These are phyloP conservation scores for Colletotrichum filicis DNA, from an alignment of 2,329 filamentous ascomycete species.

Conservation along the genomic window DNA sequence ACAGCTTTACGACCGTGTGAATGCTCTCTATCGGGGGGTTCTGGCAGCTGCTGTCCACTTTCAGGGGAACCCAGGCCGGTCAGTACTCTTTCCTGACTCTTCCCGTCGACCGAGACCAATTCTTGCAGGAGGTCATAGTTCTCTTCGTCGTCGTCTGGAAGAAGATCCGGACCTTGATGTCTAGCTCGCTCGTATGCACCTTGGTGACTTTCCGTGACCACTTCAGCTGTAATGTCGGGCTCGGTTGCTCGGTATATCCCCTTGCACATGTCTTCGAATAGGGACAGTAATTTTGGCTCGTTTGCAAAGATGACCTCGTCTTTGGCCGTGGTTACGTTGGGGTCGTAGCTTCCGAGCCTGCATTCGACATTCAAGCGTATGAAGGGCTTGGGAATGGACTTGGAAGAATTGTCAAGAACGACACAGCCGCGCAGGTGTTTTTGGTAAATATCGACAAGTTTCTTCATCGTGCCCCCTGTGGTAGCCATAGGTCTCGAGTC, in stretches of 20 bases:
- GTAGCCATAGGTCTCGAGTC: constrained; percentile 73
- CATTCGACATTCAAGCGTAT: constrained; percentile 73
- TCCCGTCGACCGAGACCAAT: too few species aligned
- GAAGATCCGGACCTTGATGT: neutral
- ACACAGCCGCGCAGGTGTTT: constrained; percentile 53
- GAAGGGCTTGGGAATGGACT: constrained; percentile 63
- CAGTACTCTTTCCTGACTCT: neutral
- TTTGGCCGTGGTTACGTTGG: constrained; percentile 78
- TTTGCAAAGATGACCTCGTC: constrained; percentile 77
- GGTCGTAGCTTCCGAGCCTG: constrained; percentile 72
- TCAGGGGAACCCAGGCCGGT: neutral
- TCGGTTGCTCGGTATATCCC: constrained; percentile 47
- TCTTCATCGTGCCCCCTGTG: constrained; percentile 67
- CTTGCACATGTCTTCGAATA: constrained; percentile 58
- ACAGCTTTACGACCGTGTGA: neutral
- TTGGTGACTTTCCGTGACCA: neutral
- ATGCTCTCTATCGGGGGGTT: neutral
- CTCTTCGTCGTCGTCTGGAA: neutral
- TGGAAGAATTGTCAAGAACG: constrained; percentile 39
- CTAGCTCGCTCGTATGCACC: neutral
- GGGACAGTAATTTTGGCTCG: constrained; percentile 54
- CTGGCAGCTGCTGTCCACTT: neutral
- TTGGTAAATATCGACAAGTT: constrained; percentile 65
- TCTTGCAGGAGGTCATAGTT: neutral
- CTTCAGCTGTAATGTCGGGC: neutral